Percentiles rank a stretch among this genome's conserved stretches.
Evolutionary conservation across 768 basidiomycete species (phyloP).

Genomic region (Phylloporus sp.): DNA sequence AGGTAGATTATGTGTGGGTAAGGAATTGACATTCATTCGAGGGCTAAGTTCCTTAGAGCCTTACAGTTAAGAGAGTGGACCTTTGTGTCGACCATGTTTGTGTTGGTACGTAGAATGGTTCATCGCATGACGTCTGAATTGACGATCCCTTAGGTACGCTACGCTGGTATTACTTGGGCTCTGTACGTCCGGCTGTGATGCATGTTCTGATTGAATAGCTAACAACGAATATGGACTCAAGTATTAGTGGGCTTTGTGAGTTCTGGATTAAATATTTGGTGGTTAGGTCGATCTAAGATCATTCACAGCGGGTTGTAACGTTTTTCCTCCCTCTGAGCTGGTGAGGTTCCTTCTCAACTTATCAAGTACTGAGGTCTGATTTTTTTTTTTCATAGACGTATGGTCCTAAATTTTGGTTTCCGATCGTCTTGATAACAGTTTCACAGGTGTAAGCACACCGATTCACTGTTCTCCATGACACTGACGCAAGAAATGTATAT

Average conservation of each 20-base stretch:
- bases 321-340: neutral
- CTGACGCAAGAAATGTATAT: neutral
- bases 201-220: neutral
- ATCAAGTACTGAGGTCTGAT: neutral
- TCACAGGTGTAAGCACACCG: conserved; percentile 1
- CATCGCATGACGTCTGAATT: too few relatives aligned
- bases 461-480: neutral
- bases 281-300: neutral
- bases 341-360: neutral
- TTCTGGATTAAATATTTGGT: too few relatives aligned
- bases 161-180: neutral
- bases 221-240: neutral
- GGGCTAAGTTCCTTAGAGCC: neutral
- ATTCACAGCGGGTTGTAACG: neutral
- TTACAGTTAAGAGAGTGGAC: conserved; percentile 1
- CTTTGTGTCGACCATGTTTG: neutral
- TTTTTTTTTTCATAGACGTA: neutral
- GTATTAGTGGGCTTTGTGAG: neutral
- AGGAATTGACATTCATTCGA: neutral
- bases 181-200: neutral
- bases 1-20: conserved; percentile 11
- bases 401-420: neutral
- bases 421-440: neutral
- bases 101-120: neutral
- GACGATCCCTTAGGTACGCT: neutral